Base-by-base conservation (phyloP, 352 stramenopile species). In the Blastocystis sp. region DNA sequence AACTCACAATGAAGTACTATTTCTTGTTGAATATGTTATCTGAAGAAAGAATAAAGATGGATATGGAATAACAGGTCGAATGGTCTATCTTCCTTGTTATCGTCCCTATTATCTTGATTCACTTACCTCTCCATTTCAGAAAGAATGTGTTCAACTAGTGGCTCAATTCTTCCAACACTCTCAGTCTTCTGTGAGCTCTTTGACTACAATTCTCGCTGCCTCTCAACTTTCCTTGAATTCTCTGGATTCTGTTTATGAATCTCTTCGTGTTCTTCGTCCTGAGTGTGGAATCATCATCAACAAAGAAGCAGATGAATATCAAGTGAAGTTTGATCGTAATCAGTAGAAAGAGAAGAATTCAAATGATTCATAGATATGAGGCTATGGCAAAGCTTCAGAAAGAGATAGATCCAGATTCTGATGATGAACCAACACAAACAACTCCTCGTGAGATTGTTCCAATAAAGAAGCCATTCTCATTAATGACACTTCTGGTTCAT, bases 61-160 rank as follows among this genome's bases (percentile, higher is more conserved):
- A 42, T 35, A 49, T 5, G 24, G 52, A 24, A 59, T 52, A 16
- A 59, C 52, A 37, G 69, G 69, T 24, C 52, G 52, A 19, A n/a
- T 59, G n/a, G 19, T 80, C n/a, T 80, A 80, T 56, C 42, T 43
- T 19, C 43, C 42, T 12, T 80, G 24, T 37, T 80, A 80, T 58
- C 52, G 56, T 19, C 69, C 69, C 6, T 16, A 61, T 11, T 46
- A 58, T 35, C 14, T 24, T 42, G 27, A 21, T 43, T 42, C 63
- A 7, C 27, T 37, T 12, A 12, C 16, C 42, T 69, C 58, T 69
- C 1, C 27, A 24, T 43, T 69, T 14, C 24, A 69, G 21, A 69
- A 69, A 29, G 58, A 12, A 12, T 69, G n/a, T 69, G 16, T 69
- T 19, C 12, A 16, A 12, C n/a, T n/a, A n/a, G n/a, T n/a, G n/a